Base-by-base conservation (phyloP, 257 asterid species). In the Nemophila menziesii region DNA sequence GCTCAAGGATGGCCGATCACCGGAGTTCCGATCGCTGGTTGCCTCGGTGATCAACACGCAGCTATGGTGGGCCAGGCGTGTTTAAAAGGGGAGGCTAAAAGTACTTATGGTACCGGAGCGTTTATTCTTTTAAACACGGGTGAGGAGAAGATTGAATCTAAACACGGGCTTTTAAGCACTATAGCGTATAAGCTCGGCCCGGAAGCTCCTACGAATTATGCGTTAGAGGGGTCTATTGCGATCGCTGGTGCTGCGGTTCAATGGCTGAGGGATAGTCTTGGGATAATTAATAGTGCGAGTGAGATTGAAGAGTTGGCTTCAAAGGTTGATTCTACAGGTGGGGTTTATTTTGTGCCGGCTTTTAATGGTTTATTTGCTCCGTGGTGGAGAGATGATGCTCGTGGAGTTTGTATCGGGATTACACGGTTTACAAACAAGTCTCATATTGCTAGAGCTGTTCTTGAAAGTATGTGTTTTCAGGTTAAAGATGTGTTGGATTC, bases 361-460 rank as follows among this genome's bases (percentile, higher is more conserved):
- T 90, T 90, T 48, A 85, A 81, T 33, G 98, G 98, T 5, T 47
- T 90, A 65, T 90, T 90, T 59, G 98, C 98, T 29, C 98, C 98
- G 5, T 85, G 96, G 96, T 90, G 98, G 98, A 73, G 98, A 10
- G 98, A 90, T 43, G 96, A 90, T 59, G 98, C 98, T 44, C 67
- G 98, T 0, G 98, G 98, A 6, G 82, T 85, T 18, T 74, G 78
- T 49, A 67, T 90, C 17, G 98, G 98, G 12, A 90, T 90, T 42
- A 85, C 98, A 2, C 68, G 98, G 74, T 80, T 84, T 55, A 84
- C 98, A 2, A 78, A 84, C 59, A 89, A 89, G 55, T 80, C 94
- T 56, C 98, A 89, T 54, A 80, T 89, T 55, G 95, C 94, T 41
- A 56, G 96, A 9, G 94, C 96, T 2, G 96, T 89, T 42, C 96